Percentiles rank a stretch among this genome's conserved stretches.
Evolutionary conservation across 495 filamentous ascomycete species (phyloP).

Genomic region (Hyphodiscus hymeniophilus): DNA sequence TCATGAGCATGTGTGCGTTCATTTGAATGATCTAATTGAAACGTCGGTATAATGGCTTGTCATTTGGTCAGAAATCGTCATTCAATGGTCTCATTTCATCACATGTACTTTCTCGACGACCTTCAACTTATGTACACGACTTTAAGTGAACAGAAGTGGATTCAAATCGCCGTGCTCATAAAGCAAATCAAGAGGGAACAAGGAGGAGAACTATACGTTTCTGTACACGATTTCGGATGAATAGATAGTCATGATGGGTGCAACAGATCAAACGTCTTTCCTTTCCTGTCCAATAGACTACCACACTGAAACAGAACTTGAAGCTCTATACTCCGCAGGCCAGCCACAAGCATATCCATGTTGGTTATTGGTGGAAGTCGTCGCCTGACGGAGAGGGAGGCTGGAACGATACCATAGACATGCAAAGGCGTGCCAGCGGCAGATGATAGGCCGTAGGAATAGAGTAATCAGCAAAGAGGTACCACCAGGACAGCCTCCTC

Average conservation of each 20-base stretch:
- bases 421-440: slow-evolving; percentile 18
- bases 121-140: slow-evolving; percentile 16
- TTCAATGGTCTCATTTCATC: background rate
- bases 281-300: slow-evolving; percentile 18
- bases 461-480: slow-evolving; percentile 3
- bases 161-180: slow-evolving; percentile 15
- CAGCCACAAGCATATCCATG: slow-evolving; percentile 21
- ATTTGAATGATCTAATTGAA: too few species aligned
- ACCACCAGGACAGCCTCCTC: slow-evolving; percentile 13
- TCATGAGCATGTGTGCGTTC: too few species aligned
- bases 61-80: too few species aligned
- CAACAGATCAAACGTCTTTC: slow-evolving; percentile 24
- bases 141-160: slow-evolving; percentile 13
- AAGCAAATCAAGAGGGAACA: slow-evolving; percentile 15
- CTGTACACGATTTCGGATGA: slow-evolving; percentile 10
- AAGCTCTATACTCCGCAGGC: slow-evolving; percentile 12
- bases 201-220: slow-evolving; percentile 12
- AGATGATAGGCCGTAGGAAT: slow-evolving; percentile 8
- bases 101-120: slow-evolving; percentile 2
- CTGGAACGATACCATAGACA: slow-evolving; percentile 5
- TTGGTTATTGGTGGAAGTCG: background rate
- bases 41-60: too few species aligned
- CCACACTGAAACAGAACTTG: slow-evolving; percentile 11
- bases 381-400: slow-evolving; percentile 1
- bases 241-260: slow-evolving; percentile 3